phyloP scores from a whole-genome alignment of 306 rosid species.

The Citrullus colocynthis region DNA sequence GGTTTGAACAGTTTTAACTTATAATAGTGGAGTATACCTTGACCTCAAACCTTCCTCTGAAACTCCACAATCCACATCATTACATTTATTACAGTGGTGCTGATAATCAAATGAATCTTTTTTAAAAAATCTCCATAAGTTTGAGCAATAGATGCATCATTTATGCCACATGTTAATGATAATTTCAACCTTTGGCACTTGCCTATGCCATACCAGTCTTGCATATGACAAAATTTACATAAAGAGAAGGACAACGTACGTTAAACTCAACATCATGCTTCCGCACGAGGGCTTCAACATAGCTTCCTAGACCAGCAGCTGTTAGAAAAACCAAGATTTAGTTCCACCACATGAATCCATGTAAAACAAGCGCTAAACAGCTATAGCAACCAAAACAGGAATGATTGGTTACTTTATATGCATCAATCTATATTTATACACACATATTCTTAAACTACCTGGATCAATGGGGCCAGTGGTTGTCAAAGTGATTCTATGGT shows the following conservation, averaged over 20 bases:
- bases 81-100: not conserved
- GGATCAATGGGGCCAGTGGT: constrained; percentile 78
- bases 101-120: not conserved
- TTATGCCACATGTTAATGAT: not conserved
- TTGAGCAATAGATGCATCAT: not conserved
- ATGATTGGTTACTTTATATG: not conserved
- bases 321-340: constrained; percentile 21
- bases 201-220: not conserved
- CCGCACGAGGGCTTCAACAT: constrained; percentile 87
- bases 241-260: constrained; percentile 28
- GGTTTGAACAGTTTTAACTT: not conserved
- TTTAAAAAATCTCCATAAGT: not conserved
- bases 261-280: constrained; percentile 75
- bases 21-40: not conserved
- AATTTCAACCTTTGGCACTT: not conserved
- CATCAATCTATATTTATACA: not conserved
- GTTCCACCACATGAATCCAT: not conserved
- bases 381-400: not conserved
- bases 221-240: not conserved
- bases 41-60: not conserved
- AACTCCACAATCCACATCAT: not conserved
- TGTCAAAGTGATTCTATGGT: constrained; percentile 35
- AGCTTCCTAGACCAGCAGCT: constrained; percentile 95
- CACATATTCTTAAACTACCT: constrained; percentile 24
- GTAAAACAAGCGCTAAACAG: not conserved